Conservation (phyloP, 129 eudicot species). For the Saposhnikovia divaricata region DNA sequence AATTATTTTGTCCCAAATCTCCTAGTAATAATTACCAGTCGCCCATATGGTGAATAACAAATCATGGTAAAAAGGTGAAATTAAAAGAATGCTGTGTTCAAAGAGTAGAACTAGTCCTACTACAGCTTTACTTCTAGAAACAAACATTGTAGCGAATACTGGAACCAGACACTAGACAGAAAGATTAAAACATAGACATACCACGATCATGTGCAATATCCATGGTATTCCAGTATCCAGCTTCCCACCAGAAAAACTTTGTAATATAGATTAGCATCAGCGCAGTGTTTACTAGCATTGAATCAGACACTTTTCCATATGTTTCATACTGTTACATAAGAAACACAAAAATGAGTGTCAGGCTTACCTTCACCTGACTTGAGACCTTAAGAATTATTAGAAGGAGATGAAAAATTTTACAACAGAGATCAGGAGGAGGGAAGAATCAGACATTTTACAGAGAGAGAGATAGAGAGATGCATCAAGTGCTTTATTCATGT, state of each 20-base stretch:
- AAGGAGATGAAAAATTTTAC: not conserved
- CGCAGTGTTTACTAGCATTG: conserved; percentile 80
- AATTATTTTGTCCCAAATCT: not conserved
- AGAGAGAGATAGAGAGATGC: not conserved
- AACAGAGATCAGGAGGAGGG: not conserved
- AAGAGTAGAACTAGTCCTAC: not conserved
- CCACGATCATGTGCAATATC: conserved; percentile 99
- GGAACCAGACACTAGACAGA: not conserved
- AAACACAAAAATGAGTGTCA: not conserved
- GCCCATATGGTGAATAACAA: not conserved
- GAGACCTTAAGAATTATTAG: not conserved
- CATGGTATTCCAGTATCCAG: conserved; percentile 99
- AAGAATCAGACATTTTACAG: not conserved
- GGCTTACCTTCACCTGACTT: not conserved
- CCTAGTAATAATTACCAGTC: not conserved
- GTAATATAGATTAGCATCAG: conserved; percentile 85
- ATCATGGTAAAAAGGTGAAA: not conserved
- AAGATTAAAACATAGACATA: conserved; percentile 13
- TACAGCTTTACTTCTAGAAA: not conserved
- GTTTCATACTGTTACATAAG: conserved; percentile 53
- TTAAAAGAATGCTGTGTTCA: not conserved
- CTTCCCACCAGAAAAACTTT: conserved; percentile 99
- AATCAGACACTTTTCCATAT: conserved; percentile 69
- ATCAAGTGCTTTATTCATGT: not conserved
- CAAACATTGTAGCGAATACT: not conserved